Base-by-base conservation (phyloP, 1,139 yeast genomes). In the Waltiozyma sp. region DNA sequence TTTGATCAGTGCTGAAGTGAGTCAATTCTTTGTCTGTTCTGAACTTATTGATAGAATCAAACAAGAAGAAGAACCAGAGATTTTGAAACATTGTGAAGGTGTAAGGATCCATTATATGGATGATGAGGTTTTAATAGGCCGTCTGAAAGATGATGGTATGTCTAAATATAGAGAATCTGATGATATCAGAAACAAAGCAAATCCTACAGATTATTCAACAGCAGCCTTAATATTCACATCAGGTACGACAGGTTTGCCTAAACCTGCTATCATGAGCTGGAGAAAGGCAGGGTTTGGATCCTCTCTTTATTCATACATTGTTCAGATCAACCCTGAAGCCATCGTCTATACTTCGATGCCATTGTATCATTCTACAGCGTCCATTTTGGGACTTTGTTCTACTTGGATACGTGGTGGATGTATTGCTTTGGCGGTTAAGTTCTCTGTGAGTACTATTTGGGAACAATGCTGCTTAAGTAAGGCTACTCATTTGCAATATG, bases 231-330 rank as follows among this genome's bases (percentile, higher is more conserved):
- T 91, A 45, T 89, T 82, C 60, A 91, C 98, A 1, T 84, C 95
- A 0, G 98, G 98, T 39, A 89, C 97, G 10, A 87, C 97, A 0
- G 97, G 97, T 0, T 65, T 88, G 49, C 97, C 98, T 14, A 91
- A 91, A 62, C 86, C 96, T 4, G 97, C 95, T 4, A 81, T 86
- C 48, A 82, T 89, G 79, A 81, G 94, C 4, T 88, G 96, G 96
- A 72, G 87, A 54, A 89, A 88, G 62, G 73, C 83, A 3, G 56
- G 60, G 3, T 68, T 83, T 68, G 95, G 95, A 0, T 69, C 87
- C 1, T 64, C 72, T 9, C 59, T 84, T 37, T 87, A 86, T 60
- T 87, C 88, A 1, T 71, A 72, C 49, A 80, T 85, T 43, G 75
- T 84, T 69, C 73, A 78, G 48, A 69, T 87, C 51, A 62, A 65